These are phyloP conservation scores for Blastobotrys muscicola DNA, from an alignment of 805 yeast species.

Conservation along the genomic window DNA sequence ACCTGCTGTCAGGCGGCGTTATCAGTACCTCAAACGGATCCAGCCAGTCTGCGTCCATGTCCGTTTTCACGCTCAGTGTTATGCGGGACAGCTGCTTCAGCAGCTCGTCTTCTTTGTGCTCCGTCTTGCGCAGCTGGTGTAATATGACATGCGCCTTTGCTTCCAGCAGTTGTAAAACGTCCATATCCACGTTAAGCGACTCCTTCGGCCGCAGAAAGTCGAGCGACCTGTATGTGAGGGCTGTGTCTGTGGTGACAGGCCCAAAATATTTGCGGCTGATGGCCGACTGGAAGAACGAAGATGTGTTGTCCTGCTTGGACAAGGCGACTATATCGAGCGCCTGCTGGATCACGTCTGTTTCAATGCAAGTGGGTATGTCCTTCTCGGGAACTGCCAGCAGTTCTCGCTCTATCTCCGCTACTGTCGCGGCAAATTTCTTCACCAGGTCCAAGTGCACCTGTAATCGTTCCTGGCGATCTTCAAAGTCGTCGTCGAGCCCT, in stretches of 20 bases:
- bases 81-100: no score
- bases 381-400: conserved; percentile 12
- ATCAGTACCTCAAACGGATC: no score
- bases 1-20: no score
- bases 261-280: conserved; percentile 14
- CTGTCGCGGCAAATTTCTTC: conserved; percentile 1
- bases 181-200: conserved; percentile 1
- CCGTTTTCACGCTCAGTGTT: no score
- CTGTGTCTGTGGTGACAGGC: no score
- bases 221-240: neutral
- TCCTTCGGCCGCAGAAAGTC: conserved; percentile 7
- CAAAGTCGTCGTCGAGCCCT: conserved; percentile 3
- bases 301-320: conserved; percentile 18
- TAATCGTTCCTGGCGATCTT: conserved; percentile 11
- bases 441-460: conserved; percentile 14
- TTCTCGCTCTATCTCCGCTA: conserved; percentile 12
- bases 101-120: no score
- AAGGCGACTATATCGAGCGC: conserved; percentile 24
- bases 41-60: no score
- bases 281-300: conserved; percentile 14
- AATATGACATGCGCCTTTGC: neutral
- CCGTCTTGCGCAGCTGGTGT: no score
- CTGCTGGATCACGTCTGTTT: conserved; percentile 15
- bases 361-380: conserved; percentile 4
- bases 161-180: neutral